Percentiles rank a stretch among this genome's conserved stretches.
These are phyloP conservation scores for Gyrodon lividus DNA, from an alignment of 768 basidiomycete genomes.

Conservation along the genomic window DNA sequence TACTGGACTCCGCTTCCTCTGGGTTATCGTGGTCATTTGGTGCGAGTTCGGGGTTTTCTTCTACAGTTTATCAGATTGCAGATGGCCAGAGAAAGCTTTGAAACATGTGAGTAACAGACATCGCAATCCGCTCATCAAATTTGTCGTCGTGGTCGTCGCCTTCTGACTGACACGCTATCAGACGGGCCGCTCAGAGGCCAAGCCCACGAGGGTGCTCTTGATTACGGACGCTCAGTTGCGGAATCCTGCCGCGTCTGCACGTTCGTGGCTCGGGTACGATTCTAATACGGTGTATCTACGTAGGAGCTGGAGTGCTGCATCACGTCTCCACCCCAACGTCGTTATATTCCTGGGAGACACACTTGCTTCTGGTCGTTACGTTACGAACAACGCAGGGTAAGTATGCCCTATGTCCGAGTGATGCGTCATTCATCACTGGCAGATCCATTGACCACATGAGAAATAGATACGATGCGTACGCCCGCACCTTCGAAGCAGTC, in stretches of 20 bases:
- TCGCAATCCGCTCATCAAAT: background rate
- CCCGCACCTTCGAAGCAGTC: constrained; percentile 57
- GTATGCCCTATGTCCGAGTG: constrained; percentile 37
- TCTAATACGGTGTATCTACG: constrained; percentile 57
- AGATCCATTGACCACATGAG: constrained; percentile 1
- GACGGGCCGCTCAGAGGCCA: constrained; percentile 15
- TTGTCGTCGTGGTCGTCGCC: too few relatives aligned
- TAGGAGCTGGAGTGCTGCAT: constrained; percentile 68
- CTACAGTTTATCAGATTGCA: constrained; percentile 56
- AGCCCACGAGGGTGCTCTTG: constrained; percentile 59
- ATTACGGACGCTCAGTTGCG: constrained; percentile 68
- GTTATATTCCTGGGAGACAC: constrained; percentile 81
- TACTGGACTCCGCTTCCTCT: constrained; percentile 47
- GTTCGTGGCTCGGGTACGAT: constrained; percentile 44
- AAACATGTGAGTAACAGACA: constrained; percentile 24
- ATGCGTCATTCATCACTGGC: background rate
- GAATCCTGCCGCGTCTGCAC: constrained; percentile 32
- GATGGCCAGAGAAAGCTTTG: constrained; percentile 51
- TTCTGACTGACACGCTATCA: constrained; percentile 11
- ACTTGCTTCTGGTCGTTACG: constrained; percentile 61
- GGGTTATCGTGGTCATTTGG: constrained; percentile 61
- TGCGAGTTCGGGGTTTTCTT: constrained; percentile 62
- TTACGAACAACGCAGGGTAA: constrained; percentile 51
- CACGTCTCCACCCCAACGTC: constrained; percentile 54
- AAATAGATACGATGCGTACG: constrained; percentile 60